Evolutionary conservation across 2,329 filamentous ascomycete species (phyloP).

Genomic region (Ophiostoma montium): DNA sequence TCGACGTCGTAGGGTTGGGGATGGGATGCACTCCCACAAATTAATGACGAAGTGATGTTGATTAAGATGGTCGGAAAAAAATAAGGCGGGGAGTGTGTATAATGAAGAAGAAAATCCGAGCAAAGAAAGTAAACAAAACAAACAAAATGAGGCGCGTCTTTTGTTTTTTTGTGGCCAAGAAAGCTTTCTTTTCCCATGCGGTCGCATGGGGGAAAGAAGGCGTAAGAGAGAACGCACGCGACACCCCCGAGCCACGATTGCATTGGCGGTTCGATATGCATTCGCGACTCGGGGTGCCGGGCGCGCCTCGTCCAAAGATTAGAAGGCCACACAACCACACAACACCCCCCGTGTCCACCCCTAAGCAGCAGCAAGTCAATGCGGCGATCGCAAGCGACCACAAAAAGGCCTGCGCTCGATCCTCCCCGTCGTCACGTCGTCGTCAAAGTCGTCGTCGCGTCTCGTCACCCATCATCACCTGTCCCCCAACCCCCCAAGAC

Average conservation of each 20-base stretch:
- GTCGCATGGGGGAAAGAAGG: not conserved
- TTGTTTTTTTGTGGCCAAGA: conserved; percentile 4
- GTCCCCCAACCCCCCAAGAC: not conserved
- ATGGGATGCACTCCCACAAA: no score
- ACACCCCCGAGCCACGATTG: not conserved
- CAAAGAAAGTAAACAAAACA: not conserved
- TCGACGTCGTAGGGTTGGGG: not conserved
- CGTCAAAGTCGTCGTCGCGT: not conserved
- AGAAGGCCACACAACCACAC: conserved; percentile 7
- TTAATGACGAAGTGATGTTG: no score
- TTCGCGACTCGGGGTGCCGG: not conserved
- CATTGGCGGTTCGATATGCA: not conserved
- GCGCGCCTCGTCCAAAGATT: conserved; percentile 7
- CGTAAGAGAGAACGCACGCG: conserved; percentile 3
- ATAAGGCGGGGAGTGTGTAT: not conserved
- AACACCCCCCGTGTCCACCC: not conserved
- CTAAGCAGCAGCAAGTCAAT: not conserved
- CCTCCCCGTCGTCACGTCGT: not conserved
- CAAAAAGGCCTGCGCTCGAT: no score
- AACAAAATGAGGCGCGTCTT: conserved; percentile 1
- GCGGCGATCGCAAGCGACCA: not conserved
- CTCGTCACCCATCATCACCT: not conserved
- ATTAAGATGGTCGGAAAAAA: not conserved
- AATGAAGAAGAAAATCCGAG: not conserved
- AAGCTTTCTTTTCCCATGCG: not conserved